Evolutionary conservation across 345 rosid species (phyloP), one percentile per base, ranked within the genome.

Genomic region (Rhodamnia rubescens): DNA sequence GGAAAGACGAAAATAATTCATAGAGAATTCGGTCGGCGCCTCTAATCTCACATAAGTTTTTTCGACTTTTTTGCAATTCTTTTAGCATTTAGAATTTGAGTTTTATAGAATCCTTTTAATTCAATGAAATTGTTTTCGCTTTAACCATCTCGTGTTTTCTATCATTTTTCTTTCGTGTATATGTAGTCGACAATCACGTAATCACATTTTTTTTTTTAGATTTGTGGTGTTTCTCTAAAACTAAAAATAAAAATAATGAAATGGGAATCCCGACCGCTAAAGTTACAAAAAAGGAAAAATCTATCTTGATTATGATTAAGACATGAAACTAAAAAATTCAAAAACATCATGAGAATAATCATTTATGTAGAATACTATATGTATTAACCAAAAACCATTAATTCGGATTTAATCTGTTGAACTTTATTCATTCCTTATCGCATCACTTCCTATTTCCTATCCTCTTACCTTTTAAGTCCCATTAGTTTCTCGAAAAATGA

Each of bases 71-170:
- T 49, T 11, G 50, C 51, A 49, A 2, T 49, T 49, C 13, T 49
- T 49, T 49, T 49, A 49, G 13, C 3, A 10, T 49, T 49, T 49
- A 11, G 51, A 49, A 49, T 49, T 27, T 27, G 20, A 29, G 11
- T 61, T 6, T 58, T 12, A n/a, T 29, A 14, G 74, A 27, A 20
- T 10, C 2, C 0, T 1, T 61, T 8, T 4, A 0, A 16, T 20
- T 61, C 21, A 0, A 61, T 3, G 1, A 3, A 0, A 29, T 29
- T 3, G 11, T 61, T 29, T 15, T 29, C 2, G 2, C 2, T 29
- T 61, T 61, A 15, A 29, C 42, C 40, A 36, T 36, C 3, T 36
- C 3, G 40, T 36, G 40, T 36, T 36, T 36, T 36, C 40, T 36
- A 36, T 36, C 40, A 36, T 36, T 36, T 36, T 36, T 36, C 40